phyloP scores from a whole-genome alignment of 768 basidiomycete genomes.

The Tricholoma matsutake region DNA sequence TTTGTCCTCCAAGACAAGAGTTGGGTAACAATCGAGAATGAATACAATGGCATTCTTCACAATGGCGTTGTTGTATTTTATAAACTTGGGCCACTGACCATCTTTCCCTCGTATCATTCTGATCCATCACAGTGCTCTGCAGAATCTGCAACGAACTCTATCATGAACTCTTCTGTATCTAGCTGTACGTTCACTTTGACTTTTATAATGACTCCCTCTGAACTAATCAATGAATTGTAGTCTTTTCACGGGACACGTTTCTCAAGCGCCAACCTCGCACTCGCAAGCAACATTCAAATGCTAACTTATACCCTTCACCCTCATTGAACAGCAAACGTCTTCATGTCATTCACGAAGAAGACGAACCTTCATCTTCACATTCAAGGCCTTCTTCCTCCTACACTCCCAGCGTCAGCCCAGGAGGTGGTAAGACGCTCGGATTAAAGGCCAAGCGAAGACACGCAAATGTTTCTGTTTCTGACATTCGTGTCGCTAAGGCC shows the following conservation, averaged over 20 bases:
- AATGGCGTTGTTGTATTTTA: conserved; percentile 18
- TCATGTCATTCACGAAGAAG: conserved; percentile 33
- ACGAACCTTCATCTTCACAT: conserved; percentile 19
- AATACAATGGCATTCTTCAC: conserved; percentile 2
- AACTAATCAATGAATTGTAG: conserved; percentile 14
- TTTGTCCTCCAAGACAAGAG: conserved; percentile 26
- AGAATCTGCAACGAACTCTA: conserved; percentile 18
- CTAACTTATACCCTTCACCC: conserved; percentile 14
- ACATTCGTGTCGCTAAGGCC: conserved; percentile 27
- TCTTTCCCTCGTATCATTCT: conserved; percentile 10
- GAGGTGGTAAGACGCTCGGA: conserved; percentile 3
- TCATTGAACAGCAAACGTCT: conserved; percentile 19
- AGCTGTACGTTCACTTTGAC: conserved; percentile 23
- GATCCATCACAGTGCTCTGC: background rate
- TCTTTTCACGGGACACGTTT: conserved; percentile 31
- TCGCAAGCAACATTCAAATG: conserved; percentile 11
- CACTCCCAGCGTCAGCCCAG: conserved; percentile 7
- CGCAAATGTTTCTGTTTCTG: conserved; percentile 26
- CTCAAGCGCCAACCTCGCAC: conserved; percentile 30
- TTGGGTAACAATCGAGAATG: conserved; percentile 6
- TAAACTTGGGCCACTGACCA: conserved; percentile 7
- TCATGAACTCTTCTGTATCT: conserved; percentile 27
- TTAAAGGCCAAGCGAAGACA: conserved; percentile 23
- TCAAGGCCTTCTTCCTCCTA: conserved; percentile 11
- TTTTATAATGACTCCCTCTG: background rate